Evolutionary conservation across 2,329 filamentous ascomycete species (phyloP), one percentile per base, ranked within the genome.

Genomic region (Thelonectria blattea): DNA sequence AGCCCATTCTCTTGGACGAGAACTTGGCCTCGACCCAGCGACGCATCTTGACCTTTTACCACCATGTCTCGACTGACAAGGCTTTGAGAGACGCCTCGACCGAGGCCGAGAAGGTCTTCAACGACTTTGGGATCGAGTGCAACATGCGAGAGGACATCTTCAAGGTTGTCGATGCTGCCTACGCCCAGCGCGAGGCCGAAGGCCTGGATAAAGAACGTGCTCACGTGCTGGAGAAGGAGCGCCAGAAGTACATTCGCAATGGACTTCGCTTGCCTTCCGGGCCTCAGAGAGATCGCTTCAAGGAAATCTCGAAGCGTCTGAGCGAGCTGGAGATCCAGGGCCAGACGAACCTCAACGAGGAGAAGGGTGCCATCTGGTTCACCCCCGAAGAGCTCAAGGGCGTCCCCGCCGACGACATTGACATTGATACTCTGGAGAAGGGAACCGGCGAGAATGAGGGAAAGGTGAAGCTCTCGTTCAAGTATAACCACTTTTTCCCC

Each of bases 111-210:
- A 88, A 89, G 76, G 79, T 92, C 62, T 85, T 92, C 79, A 86
- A 91, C 69, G 89, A 93, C 66, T 93, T 92, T 71, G 78, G 81
- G 56, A 93, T 94, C 66, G 91, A 95, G 77, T 85, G 87, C 56
- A 85, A 83, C 70, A 94, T 94, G 91, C 85, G 91, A 54, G 90
- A 94, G 77, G 91, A 95, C 68, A 84, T 93, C 61, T 95, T 91
- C 81, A 80, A 82, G 69, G 79, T 88, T 3, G 85, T 90, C 24
- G 83, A 89, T 48, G 83, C 83, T 24, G 81, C 84, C 37, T 86
- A 81, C 68, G 80, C 84, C 39, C 77, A 75, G 47, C 76, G 77
- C 47, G 83, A 86, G 69, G 79, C 83, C 62, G 76, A 81, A 45
- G 71, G 80, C 41, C 79, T 93, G 34, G 88, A 91, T 58, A 79